These are phyloP conservation scores for Pseudocercospora fuligena DNA, from an alignment of 2,329 filamentous ascomycete genomes.

Conservation along the genomic window DNA sequence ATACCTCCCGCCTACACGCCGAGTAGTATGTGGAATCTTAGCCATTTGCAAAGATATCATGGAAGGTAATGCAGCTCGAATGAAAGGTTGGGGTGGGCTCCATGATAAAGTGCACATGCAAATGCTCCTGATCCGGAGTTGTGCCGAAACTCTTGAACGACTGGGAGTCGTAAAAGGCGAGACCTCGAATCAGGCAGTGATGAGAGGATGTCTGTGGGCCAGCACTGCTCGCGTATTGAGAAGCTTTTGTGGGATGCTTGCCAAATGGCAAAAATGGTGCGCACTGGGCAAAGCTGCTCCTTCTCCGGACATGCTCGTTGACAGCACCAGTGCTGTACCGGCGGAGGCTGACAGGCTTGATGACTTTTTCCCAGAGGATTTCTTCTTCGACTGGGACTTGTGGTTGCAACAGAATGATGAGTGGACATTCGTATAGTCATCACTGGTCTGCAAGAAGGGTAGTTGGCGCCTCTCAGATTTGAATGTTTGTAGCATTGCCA, in stretches of 20 bases:
- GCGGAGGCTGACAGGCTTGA: background rate
- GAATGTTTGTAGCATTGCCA: background rate
- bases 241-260: constrained; percentile 21
- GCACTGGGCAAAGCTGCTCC: background rate
- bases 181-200: constrained; percentile 12
- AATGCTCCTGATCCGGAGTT: constrained; percentile 22
- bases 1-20: constrained; percentile 13
- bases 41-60: constrained; percentile 23
- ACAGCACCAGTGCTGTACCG: background rate
- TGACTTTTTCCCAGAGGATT: constrained; percentile 7
- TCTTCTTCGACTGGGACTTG: constrained; percentile 14
- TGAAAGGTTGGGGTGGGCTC: constrained; percentile 30
- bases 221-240: constrained; percentile 23
- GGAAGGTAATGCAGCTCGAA: constrained; percentile 26
- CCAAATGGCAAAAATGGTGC: constrained; percentile 21
- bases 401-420: background rate
- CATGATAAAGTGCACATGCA: constrained; percentile 23
- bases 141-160: constrained; percentile 20
- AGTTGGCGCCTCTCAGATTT: background rate
- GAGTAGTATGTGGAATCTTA: constrained; percentile 9
- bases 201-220: constrained; percentile 22
- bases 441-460: background rate
- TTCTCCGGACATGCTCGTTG: background rate
- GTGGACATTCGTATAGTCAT: background rate
- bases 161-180: constrained; percentile 4